A percentile compares a stretch with the other conserved stretches of the same genome.
These are phyloP conservation scores for Dendrocalamus sinicus DNA, from an alignment of 176 grass and related monocot genomes.

Conservation along the genomic window DNA sequence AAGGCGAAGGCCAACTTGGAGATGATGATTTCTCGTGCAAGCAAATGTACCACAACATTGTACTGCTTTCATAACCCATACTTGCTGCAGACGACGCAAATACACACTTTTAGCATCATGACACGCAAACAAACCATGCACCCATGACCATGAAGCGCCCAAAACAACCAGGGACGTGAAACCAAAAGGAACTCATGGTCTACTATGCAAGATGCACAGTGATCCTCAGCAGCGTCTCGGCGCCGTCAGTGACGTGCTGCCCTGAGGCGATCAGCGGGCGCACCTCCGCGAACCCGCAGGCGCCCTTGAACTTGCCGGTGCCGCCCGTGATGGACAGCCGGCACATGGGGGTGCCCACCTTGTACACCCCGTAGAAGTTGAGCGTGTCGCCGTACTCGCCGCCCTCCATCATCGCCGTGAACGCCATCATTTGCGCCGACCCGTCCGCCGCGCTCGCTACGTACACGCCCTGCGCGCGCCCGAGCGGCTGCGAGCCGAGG, in stretches of 20 bases:
- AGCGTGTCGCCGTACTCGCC: slow-evolving; percentile 73
- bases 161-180: slow-evolving; percentile 15
- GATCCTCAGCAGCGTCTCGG: slow-evolving; percentile 65
- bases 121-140: slow-evolving; percentile 1
- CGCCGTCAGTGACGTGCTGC: slow-evolving; percentile 57
- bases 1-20: not conserved
- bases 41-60: slow-evolving; percentile 10
- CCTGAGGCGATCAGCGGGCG: slow-evolving; percentile 60
- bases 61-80: slow-evolving; percentile 20
- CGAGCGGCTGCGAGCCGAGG: slow-evolving; percentile 52
- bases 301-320: slow-evolving; percentile 70
- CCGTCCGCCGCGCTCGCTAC: slow-evolving; percentile 66
- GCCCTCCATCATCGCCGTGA: slow-evolving; percentile 72
- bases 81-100: not conserved
- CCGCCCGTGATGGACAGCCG: slow-evolving; percentile 68
- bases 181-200: not conserved
- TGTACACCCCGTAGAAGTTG: slow-evolving; percentile 72
- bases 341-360: slow-evolving; percentile 53
- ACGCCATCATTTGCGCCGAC: slow-evolving; percentile 69
- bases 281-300: slow-evolving; percentile 64
- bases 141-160: not conserved
- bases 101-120: not conserved
- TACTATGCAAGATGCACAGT: slow-evolving; percentile 57
- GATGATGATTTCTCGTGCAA: not conserved
- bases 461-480: slow-evolving; percentile 66